Conservation (phyloP, 2,329 filamentous ascomycete genomes). For the Torrubiella hemipterigena region DNA sequence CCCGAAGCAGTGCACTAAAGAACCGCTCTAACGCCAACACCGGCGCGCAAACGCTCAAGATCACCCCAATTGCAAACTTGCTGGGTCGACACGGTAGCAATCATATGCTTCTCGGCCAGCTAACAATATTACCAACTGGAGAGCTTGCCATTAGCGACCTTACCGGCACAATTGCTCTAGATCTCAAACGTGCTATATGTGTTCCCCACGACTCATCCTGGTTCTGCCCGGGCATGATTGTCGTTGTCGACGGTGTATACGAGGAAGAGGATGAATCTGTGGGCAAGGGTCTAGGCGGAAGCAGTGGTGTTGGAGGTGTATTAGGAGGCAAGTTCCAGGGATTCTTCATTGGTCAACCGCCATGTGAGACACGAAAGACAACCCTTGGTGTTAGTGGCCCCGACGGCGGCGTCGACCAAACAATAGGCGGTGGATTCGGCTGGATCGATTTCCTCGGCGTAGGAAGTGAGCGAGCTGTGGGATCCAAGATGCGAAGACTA, state of each 20-base stretch:
- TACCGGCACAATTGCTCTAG: slow-evolving; percentile 76
- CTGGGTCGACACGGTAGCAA: slow-evolving; percentile 70
- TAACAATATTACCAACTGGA: slow-evolving; percentile 71
- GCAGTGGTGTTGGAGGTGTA: slow-evolving; percentile 73
- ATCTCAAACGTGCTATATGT: slow-evolving; percentile 67
- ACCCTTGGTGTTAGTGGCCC: slow-evolving; percentile 61
- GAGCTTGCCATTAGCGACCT: slow-evolving; percentile 73
- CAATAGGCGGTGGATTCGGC: slow-evolving; percentile 72
- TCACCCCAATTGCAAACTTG: slow-evolving; percentile 72
- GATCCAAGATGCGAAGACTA: slow-evolving; percentile 69
- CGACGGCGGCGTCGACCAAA: slow-evolving; percentile 45
- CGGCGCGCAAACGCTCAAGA: slow-evolving; percentile 62
- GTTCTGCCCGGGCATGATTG: slow-evolving; percentile 93
- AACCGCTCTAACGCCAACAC: slow-evolving; percentile 53
- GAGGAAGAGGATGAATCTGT: slow-evolving; percentile 74
- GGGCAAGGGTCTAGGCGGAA: slow-evolving; percentile 60
- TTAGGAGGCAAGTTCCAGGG: slow-evolving; percentile 88
- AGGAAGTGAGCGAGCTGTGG: slow-evolving; percentile 77
- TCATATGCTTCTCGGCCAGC: slow-evolving; percentile 77
- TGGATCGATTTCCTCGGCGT: slow-evolving; percentile 96
- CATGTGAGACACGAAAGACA: slow-evolving; percentile 70
- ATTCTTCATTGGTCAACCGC: slow-evolving; percentile 83
- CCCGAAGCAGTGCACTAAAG: slow-evolving; percentile 39
- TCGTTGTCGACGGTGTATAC: slow-evolving; percentile 90
- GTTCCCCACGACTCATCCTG: slow-evolving; percentile 80